Base-by-base conservation (phyloP, 495 filamentous ascomycete genomes). In the Xylaria telfairii region DNA sequence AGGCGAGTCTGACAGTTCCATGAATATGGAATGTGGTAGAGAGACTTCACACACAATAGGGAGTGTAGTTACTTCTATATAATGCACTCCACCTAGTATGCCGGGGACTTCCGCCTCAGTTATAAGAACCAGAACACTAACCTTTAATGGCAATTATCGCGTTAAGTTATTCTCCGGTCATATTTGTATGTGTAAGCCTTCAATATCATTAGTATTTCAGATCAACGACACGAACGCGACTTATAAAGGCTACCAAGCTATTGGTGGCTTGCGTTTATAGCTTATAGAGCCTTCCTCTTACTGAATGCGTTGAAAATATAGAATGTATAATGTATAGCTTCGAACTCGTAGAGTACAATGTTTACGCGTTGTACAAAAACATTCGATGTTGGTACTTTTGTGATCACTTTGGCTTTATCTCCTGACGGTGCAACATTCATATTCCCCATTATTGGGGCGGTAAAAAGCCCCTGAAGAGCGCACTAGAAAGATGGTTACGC, bases 401-500 rank as follows among this genome's bases (percentile, higher is more conserved):
- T 8, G 34, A 37, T 37, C 34, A 37, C 44, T 47, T 21, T 49
- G 10, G n/a, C 21, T 51, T 51, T 51, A 26, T 51, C 47, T 26
- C 47, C 47, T 51, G 47, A 26, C 9, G 10, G 24, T 10, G 26
- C 8, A 51, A 51, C 21, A 24, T 26, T 26, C 21, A 13, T 30
- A 59, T 59, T 59, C 56, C 30, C 15, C 56, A 37, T 37, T n/a
- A 37, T 54, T 5, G 32, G 56, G 17, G 30, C 9, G 8, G 54
- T 34, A 21, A 32, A 59, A 17, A n/a, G 19, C 32, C 28, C 56
- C 56, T 34, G 19, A 59, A 37, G 10, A n/a, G n/a, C n/a, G n/a
- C n/a, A n/a, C n/a, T 54, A 37, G 56, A 57, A 34, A 34, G 56
- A 59, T 13, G 56, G 44, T 65, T 44, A 65, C 44, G 44, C 62